A percentile compares a stretch with the other conserved stretches of the same genome.
phyloP scores from a whole-genome alignment of 139 green algal species.

The Volvox reticuliferus region DNA sequence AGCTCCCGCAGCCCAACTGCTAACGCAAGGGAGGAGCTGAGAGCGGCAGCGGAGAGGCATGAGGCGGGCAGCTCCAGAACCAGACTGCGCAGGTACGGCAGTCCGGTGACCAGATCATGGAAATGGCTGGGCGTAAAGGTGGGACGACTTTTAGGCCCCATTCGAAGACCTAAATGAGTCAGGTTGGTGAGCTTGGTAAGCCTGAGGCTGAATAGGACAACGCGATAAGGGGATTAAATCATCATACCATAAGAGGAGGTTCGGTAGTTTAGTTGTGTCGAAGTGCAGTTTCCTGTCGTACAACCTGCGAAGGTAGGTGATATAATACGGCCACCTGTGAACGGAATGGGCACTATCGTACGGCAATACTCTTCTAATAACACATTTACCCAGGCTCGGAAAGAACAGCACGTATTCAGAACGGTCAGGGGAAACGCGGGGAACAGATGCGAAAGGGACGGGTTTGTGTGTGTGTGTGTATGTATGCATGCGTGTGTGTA shows the following conservation, averaged over 20 bases:
- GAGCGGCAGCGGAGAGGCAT: background rate
- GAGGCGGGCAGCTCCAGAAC: background rate
- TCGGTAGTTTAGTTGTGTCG: no score
- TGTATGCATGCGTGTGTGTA: no score
- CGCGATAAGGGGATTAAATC: background rate
- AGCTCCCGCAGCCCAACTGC: background rate
- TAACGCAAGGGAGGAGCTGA: background rate
- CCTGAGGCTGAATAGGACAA: background rate
- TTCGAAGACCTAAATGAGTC: constrained; percentile 3
- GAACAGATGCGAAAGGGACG: no score
- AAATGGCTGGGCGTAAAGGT: background rate
- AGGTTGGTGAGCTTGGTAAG: background rate
- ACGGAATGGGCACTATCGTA: no score
- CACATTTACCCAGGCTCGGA: no score
- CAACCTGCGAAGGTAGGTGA: background rate
- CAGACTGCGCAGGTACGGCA: background rate
- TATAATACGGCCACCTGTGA: no score
- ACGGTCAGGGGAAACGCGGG: no score
- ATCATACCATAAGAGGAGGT: background rate
- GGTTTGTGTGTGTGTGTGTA: no score
- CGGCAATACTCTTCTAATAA: no score
- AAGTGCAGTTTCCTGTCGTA: no score
- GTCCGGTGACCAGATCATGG: background rate
- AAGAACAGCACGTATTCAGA: no score
- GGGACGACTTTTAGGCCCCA: background rate